phyloP scores from a whole-genome alignment of 129 eudicot species.

The Centella asiatica region DNA sequence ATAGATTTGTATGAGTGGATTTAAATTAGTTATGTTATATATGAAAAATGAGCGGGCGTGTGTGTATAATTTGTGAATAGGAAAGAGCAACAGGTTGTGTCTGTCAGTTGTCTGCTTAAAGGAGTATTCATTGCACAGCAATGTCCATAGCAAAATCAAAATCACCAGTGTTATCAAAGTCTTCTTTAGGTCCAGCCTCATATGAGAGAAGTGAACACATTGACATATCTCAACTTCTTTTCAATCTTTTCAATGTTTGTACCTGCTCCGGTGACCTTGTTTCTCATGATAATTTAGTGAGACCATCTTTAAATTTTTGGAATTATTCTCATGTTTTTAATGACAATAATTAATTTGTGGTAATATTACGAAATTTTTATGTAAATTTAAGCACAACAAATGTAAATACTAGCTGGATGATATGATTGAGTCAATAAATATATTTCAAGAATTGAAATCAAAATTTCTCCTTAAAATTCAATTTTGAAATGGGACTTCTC shows the following conservation, averaged over 20 bases:
- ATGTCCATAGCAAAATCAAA: not conserved
- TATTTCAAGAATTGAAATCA: not conserved
- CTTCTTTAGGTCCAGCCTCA: not conserved
- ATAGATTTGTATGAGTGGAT: too few relatives aligned
- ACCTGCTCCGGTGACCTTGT: conserved; percentile 5
- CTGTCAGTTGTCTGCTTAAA: conserved; percentile 10
- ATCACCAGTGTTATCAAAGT: too few relatives aligned
- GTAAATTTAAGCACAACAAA: too few relatives aligned
- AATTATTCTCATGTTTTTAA: not conserved
- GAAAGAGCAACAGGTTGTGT: not conserved
- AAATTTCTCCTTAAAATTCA: too few relatives aligned
- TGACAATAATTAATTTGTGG: not conserved
- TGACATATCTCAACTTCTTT: not conserved
- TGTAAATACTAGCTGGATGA: too few relatives aligned
- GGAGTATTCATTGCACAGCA: not conserved
- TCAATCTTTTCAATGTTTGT: conserved; percentile 9
- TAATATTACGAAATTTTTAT: too few relatives aligned
- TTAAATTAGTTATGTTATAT: too few relatives aligned
- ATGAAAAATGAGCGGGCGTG: too few relatives aligned
- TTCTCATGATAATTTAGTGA: not conserved
- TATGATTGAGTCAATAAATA: too few relatives aligned
- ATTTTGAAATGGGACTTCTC: not conserved
- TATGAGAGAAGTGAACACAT: not conserved
- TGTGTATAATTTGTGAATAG: too few relatives aligned
- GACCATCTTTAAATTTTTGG: not conserved